phyloP scores from a whole-genome alignment of 2,329 filamentous ascomycete species.

The Calcarisporium arbuscula region DNA sequence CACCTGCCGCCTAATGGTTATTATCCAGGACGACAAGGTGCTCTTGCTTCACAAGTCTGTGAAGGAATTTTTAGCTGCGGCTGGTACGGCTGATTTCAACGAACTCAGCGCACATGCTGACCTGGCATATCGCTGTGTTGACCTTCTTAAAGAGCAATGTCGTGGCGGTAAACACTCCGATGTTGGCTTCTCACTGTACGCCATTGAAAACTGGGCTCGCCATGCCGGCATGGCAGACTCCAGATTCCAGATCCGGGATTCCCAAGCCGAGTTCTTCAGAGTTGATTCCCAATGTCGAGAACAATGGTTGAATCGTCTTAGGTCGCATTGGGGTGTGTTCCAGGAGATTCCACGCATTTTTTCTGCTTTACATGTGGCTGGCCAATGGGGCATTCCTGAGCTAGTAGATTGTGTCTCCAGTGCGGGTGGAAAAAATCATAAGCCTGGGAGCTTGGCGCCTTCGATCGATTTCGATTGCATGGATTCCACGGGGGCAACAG shows the following conservation, averaged over 20 bases:
- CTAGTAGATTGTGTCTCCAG: constrained; percentile 4
- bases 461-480: no score
- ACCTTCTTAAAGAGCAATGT: not conserved
- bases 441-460: no score
- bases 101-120: constrained; percentile 1
- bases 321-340: no score
- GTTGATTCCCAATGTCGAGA: constrained; percentile 3
- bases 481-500: no score
- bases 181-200: constrained; percentile 2
- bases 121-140: constrained; percentile 2
- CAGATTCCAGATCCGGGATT: constrained; percentile 2
- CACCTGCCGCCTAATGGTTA: constrained; percentile 11
- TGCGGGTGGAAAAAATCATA: no score
- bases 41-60: constrained; percentile 12
- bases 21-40: constrained; percentile 11
- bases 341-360: not conserved
- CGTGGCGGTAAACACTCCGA: not conserved
- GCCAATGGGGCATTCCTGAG: constrained; percentile 5
- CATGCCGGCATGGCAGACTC: constrained; percentile 7
- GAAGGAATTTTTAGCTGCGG: constrained; percentile 10
- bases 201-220: constrained; percentile 2
- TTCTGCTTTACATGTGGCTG: constrained; percentile 9
- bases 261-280: constrained; percentile 6
- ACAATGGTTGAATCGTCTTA: no score
- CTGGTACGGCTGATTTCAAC: constrained; percentile 1